Conservation (phyloP, 805 yeast genomes). For the Candida jianshihensis region DNA sequence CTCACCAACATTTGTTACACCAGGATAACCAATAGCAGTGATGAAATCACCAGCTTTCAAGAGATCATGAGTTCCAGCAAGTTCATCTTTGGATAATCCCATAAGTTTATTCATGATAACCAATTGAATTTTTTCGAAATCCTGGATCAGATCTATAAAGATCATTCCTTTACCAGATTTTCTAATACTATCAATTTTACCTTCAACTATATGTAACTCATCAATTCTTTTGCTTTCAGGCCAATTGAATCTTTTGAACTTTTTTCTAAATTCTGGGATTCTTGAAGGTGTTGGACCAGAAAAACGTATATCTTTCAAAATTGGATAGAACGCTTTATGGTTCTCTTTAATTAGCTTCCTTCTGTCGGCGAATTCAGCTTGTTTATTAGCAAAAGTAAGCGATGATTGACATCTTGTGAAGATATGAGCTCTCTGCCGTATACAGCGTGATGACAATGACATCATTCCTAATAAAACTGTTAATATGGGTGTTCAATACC, state of each 20-base stretch:
- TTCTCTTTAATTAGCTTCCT: conserved; percentile 10
- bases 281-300: conserved; percentile 19
- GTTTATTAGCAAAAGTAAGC: conserved; percentile 13
- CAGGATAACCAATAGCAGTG: conserved; percentile 61
- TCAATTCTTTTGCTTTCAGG: conserved; percentile 19
- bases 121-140: conserved; percentile 49
- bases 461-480: no score
- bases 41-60: conserved; percentile 71
- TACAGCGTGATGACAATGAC: not conserved
- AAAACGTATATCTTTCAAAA: conserved; percentile 11
- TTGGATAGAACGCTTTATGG: conserved; percentile 20
- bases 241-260: conserved; percentile 23
- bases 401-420: conserved; percentile 7
- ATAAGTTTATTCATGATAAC: conserved; percentile 49
- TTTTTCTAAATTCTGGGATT: conserved; percentile 32
- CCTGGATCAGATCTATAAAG: conserved; percentile 66
- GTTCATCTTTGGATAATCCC: conserved; percentile 35
- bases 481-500: no score
- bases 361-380: conserved; percentile 19
- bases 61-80: conserved; percentile 26
- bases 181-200: conserved; percentile 52
- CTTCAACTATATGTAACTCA: conserved; percentile 30
- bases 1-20: conserved; percentile 72
- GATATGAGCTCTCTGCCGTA: not conserved
- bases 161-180: conserved; percentile 61